These are phyloP conservation scores for Blastobotrys arbuscula DNA, from an alignment of 1,139 yeast species.

Conservation along the genomic window DNA sequence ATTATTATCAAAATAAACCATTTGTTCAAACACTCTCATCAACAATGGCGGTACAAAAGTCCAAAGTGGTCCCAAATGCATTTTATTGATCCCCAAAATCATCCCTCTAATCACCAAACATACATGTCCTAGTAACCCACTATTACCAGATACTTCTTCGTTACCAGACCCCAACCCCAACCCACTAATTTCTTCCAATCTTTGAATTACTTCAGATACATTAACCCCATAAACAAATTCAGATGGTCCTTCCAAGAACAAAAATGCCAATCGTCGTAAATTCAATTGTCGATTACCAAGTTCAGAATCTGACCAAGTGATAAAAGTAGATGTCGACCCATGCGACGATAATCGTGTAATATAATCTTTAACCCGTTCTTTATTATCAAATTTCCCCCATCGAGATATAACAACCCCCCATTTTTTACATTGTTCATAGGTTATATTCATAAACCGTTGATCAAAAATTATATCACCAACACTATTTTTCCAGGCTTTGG, in stretches of 20 bases:
- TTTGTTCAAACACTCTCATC: slow-evolving; percentile 43
- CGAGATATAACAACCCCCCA: slow-evolving; percentile 50
- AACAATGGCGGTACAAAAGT: slow-evolving; percentile 59
- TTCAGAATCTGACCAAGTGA: slow-evolving; percentile 66
- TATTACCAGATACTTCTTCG: slow-evolving; percentile 16
- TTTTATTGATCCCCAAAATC: slow-evolving; percentile 53
- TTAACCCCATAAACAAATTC: slow-evolving; percentile 48
- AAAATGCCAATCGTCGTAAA: slow-evolving; percentile 54
- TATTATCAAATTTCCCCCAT: slow-evolving; percentile 53
- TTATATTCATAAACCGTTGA: slow-evolving; percentile 38
- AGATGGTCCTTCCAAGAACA: slow-evolving; percentile 52
- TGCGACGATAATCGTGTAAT: slow-evolving; percentile 44
- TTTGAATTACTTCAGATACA: slow-evolving; percentile 47
- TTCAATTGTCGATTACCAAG: slow-evolving; percentile 45
- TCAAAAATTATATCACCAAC: slow-evolving; percentile 39
- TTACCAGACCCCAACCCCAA: slow-evolving; percentile 21
- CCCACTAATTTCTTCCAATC: slow-evolving; percentile 35
- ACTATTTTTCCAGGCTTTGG: slow-evolving; percentile 36
- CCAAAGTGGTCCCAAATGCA: slow-evolving; percentile 69
- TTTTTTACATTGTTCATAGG: slow-evolving; percentile 27
- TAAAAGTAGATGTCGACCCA: slow-evolving; percentile 46
- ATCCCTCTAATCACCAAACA: slow-evolving; percentile 58
- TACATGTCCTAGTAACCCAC: slow-evolving; percentile 40
- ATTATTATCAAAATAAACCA: slow-evolving; percentile 32
- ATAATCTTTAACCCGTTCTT: slow-evolving; percentile 55